phyloP scores from a whole-genome alignment of 148 eudicot species.

The Camellia lanceoleosa region DNA sequence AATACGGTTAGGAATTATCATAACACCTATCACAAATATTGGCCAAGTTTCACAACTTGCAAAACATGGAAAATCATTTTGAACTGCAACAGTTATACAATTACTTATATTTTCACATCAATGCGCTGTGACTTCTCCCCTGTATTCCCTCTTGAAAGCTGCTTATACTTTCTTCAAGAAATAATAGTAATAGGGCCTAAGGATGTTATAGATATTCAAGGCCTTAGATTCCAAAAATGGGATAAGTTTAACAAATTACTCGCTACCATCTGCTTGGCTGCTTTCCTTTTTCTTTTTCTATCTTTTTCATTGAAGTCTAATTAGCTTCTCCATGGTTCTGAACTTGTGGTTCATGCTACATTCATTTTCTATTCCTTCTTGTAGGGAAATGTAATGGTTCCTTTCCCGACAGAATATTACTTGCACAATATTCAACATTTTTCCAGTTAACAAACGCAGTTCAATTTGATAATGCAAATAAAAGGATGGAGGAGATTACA shows the following conservation, averaged over 20 bases:
- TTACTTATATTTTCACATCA: too few relatives aligned
- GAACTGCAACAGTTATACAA: neutral
- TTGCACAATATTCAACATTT: neutral
- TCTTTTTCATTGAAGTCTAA: neutral
- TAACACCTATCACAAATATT: neutral
- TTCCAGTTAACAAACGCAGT: neutral
- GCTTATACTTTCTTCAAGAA: neutral
- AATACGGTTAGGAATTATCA: neutral
- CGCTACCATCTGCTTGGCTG: neutral
- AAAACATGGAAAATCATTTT: neutral
- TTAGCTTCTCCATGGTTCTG: neutral
- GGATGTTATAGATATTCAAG: neutral
- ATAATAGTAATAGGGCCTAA: neutral
- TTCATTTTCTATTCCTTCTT: neutral
- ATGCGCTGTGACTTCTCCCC: neutral
- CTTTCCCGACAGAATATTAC: neutral
- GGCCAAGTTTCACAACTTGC: neutral
- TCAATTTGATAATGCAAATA: neutral
- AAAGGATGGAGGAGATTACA: neutral
- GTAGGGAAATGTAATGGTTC: neutral
- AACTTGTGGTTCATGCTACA: neutral
- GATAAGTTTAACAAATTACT: neutral
- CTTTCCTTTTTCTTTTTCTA: neutral
- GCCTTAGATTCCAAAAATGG: neutral
- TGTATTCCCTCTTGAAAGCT: neutral